These are phyloP conservation scores for Pezicula carpinea DNA, from an alignment of 2,329 filamentous ascomycete genomes.

Conservation along the genomic window DNA sequence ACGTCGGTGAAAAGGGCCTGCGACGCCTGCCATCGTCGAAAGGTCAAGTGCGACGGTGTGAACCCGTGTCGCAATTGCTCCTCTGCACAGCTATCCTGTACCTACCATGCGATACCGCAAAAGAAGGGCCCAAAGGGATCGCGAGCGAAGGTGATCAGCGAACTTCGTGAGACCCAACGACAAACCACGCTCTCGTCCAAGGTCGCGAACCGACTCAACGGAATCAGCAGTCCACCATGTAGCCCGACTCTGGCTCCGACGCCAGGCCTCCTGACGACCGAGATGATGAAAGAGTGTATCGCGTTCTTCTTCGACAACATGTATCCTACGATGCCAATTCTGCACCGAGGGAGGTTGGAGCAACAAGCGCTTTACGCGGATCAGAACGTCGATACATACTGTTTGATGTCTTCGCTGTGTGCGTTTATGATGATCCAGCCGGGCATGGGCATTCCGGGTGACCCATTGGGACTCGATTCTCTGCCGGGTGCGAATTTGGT, in stretches of 20 bases:
- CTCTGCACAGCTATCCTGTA: constrained; percentile 63
- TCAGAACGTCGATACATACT: constrained; percentile 58
- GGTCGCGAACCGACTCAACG: constrained; percentile 56
- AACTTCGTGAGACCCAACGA: constrained; percentile 64
- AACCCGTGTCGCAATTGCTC: constrained; percentile 69
- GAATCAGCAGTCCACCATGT: constrained; percentile 44
- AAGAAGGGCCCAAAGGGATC: constrained; percentile 75
- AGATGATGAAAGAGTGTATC: constrained; percentile 61
- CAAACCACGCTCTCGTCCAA: constrained; percentile 60
- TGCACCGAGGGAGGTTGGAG: constrained; percentile 54
- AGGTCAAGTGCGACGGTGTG: constrained; percentile 69
- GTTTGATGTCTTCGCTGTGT: constrained; percentile 58
- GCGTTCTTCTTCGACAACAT: constrained; percentile 66
- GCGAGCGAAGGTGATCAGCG: constrained; percentile 70
- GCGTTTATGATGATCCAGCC: constrained; percentile 67
- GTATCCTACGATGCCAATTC: constrained; percentile 58
- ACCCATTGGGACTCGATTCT: constrained; percentile 52
- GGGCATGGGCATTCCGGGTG: constrained; percentile 57
- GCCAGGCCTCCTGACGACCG: constrained; percentile 54
- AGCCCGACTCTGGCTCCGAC: constrained; percentile 47
- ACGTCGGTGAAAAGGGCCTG: constrained; percentile 52
- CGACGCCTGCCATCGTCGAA: constrained; percentile 69
- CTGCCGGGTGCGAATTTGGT: constrained; percentile 53
- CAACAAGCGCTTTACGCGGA: constrained; percentile 57
- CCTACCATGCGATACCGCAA: constrained; percentile 70